Percentiles rank a stretch among this genome's conserved stretches.
These are phyloP conservation scores for Annulohypoxylon truncatum DNA, from an alignment of 2,329 filamentous ascomycete species.

Conservation along the genomic window DNA sequence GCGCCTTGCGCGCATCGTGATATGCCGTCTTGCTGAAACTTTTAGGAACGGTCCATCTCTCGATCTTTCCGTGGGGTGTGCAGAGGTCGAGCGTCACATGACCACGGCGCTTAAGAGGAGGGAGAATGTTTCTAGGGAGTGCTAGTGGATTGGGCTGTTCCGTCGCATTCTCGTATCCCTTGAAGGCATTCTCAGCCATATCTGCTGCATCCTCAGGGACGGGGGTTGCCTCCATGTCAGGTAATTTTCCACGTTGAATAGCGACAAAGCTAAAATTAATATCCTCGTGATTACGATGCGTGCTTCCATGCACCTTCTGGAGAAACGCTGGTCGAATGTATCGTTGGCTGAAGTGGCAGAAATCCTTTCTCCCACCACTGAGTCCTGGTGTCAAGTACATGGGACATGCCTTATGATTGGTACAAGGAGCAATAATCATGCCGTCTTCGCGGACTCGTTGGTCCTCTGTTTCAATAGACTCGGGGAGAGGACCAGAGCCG, in stretches of 20 bases:
- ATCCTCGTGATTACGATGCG: conserved; percentile 85
- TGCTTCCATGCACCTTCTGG: conserved; percentile 77
- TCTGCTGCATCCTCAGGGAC: conserved; percentile 59
- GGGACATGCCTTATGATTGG: conserved; percentile 87
- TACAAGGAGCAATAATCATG: conserved; percentile 81
- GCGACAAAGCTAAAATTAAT: conserved; percentile 91
- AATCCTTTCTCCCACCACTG: conserved; percentile 82
- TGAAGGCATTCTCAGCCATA: conserved; percentile 75
- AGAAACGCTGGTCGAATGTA: conserved; percentile 87
- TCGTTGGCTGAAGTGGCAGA: conserved; percentile 90
- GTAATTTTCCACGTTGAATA: conserved; percentile 79
- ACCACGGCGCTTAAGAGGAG: conserved; percentile 86
- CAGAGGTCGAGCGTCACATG: conserved; percentile 93
- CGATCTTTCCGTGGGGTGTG: conserved; percentile 84
- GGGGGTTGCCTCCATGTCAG: conserved; percentile 28
- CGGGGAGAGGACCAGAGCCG: conserved; percentile 49
- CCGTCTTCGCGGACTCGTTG: conserved; percentile 66
- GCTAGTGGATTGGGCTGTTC: conserved; percentile 68
- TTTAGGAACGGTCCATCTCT: conserved; percentile 92
- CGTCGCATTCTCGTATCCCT: conserved; percentile 71
- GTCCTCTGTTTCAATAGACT: conserved; percentile 55
- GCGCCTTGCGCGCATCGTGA: conserved; percentile 88
- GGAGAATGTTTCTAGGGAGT: conserved; percentile 81
- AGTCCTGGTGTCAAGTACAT: conserved; percentile 84
- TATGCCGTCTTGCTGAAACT: conserved; percentile 85